Evolutionary conservation across 345 rosid genomes (phyloP).

Genomic region (Luvunga scandens): DNA sequence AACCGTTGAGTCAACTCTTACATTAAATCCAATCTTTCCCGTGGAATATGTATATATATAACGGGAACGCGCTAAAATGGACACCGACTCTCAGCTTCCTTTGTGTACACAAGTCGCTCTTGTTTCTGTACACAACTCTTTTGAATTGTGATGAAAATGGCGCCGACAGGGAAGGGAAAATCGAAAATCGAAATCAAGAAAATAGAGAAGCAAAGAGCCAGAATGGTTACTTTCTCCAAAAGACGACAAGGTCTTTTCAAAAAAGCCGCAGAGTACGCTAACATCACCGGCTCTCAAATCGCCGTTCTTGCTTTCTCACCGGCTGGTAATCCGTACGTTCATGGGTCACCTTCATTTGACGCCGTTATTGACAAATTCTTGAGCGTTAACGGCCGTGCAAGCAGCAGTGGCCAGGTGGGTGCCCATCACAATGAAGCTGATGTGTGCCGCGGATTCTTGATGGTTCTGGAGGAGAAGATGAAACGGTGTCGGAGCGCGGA

Average conservation of each 20-base stretch:
- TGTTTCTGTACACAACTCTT: too few species aligned
- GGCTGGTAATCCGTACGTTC: not conserved
- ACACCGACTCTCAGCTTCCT: too few species aligned
- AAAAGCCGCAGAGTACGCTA: not conserved
- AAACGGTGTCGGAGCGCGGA: not conserved
- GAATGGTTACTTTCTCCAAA: constrained; percentile 3
- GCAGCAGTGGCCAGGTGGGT: too few species aligned
- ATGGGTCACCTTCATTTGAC: not conserved
- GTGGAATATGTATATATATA: too few species aligned
- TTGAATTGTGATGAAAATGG: too few species aligned
- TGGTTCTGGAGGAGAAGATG: not conserved
- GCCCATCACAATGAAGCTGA: too few species aligned
- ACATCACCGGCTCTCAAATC: not conserved
- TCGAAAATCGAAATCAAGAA: not conserved
- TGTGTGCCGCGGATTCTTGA: not conserved
- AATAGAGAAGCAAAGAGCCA: not conserved
- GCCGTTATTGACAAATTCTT: not conserved
- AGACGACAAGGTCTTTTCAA: constrained; percentile 2
- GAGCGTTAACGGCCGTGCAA: too few species aligned
- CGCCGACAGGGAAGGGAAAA: not conserved
- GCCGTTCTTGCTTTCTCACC: constrained; percentile 7
- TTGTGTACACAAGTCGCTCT: too few species aligned
- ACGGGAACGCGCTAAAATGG: too few species aligned
- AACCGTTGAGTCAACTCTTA: too few species aligned
- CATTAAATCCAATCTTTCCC: too few species aligned